Evolutionary conservation across 2,329 filamentous ascomycete species (phyloP).

Genomic region (Microdochium trichocladiopsis): DNA sequence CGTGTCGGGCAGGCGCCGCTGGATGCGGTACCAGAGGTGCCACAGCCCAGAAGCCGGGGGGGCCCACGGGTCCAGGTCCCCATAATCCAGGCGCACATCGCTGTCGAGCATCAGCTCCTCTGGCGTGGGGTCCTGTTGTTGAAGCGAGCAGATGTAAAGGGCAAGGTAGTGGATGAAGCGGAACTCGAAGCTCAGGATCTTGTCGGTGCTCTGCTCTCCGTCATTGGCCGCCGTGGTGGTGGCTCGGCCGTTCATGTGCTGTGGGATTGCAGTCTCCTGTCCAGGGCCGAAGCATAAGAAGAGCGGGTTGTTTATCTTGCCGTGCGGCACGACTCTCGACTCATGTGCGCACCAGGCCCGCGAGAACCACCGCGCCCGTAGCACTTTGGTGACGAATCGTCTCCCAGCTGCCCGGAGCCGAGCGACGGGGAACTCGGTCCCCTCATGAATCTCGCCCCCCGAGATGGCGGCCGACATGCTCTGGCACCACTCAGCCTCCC

Average conservation of each 20-base stretch:
- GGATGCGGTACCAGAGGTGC: constrained; percentile 8
- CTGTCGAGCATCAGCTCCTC: no score
- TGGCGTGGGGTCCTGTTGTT: neutral
- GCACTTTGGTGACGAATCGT: constrained; percentile 8
- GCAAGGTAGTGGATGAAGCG: constrained; percentile 11
- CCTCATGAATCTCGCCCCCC: neutral
- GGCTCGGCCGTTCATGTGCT: neutral
- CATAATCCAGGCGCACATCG: no score
- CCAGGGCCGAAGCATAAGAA: constrained; percentile 11
- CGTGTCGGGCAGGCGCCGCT: constrained; percentile 3
- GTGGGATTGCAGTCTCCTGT: neutral
- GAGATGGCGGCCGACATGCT: neutral
- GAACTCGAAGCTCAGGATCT: constrained; percentile 12
- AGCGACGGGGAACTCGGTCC: neutral
- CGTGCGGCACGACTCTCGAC: constrained; percentile 9
- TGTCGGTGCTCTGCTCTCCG: neutral
- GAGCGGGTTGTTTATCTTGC: constrained; percentile 11
- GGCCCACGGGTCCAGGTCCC: constrained; percentile 6
- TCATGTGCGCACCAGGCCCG: constrained; percentile 17
- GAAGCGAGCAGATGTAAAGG: constrained; percentile 3
- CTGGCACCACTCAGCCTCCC: constrained; percentile 1
- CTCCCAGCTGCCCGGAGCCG: neutral
- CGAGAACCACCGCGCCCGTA: constrained; percentile 11
- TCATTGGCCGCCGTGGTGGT: neutral
- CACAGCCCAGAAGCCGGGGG: no score